Percentiles rank a stretch among this genome's conserved stretches.
These are phyloP conservation scores for Arabidopsis suecica DNA, from an alignment of 345 rosid genomes.

Conservation along the genomic window DNA sequence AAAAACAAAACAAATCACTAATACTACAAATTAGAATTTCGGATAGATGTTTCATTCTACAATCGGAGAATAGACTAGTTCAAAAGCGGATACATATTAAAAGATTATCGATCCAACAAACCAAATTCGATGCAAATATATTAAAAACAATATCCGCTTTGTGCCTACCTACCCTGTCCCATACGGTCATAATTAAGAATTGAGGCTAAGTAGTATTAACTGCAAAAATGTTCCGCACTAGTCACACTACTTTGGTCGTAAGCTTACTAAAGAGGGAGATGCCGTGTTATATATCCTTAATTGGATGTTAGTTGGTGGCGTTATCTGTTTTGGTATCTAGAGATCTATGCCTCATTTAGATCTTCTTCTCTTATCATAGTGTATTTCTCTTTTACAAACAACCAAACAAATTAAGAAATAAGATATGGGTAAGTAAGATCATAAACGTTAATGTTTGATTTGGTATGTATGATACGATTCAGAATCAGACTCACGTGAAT, in stretches of 20 bases:
- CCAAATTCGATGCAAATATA: no score
- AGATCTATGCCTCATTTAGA: neutral
- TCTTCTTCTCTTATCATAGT: slow-evolving; percentile 3
- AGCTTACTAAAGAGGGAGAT: neutral
- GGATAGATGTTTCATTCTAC: no score
- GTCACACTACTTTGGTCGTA: neutral
- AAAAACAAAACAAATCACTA: no score
- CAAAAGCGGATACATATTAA: no score
- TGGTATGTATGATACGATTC: slow-evolving; percentile 4
- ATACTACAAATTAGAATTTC: no score
- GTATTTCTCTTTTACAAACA: neutral
- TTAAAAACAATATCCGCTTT: no score
- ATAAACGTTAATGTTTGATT: slow-evolving; percentile 17
- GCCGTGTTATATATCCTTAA: neutral
- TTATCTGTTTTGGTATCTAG: slow-evolving; percentile 14
- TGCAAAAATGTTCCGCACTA: neutral
- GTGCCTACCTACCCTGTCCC: no score
- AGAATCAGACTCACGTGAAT: slow-evolving; percentile 26
- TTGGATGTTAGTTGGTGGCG: neutral
- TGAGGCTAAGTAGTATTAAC: neutral
- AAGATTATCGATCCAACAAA: no score
- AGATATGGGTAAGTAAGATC: neutral
- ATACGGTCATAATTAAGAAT: neutral
- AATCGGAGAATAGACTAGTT: no score
- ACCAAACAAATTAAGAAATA: slow-evolving; percentile 16